Base-by-base conservation (phyloP, 164 flowering plant species). In the Aristolochia fimbriata region DNA sequence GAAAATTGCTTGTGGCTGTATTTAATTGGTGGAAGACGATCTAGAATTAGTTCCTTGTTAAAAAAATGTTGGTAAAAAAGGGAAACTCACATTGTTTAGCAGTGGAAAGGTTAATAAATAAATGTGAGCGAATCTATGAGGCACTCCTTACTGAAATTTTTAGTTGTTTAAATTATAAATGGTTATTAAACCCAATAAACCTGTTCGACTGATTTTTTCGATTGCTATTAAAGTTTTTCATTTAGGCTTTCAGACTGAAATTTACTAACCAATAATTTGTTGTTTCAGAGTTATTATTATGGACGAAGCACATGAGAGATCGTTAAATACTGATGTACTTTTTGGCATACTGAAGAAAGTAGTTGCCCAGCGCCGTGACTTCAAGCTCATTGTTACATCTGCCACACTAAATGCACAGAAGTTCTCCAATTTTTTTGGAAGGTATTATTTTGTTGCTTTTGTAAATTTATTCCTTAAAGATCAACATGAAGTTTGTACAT, bases 271-370 rank as follows among this genome's bases (percentile, higher is more conserved):
- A 37, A 10, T 37, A 37, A 37, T 37, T 37, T 37, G 43, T 7
- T 37, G 43, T 37, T 7, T 58, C 82, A 93, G 99, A 59, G 86
- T 91, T 9, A 41, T 94, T 65, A 85, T 94, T 52, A 91, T 94
- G 99, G 99, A 94, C 62, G 99, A 94, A 75, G 99, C 99, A 33
- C 99, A 94, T 65, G 99, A 94, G 77, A 79, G 99, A 68, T 94
- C 99, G 12, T 76, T 94, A 3, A 91, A 68, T 76, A 91, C 99
- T 23, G 99, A 94, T 72, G 99, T 94, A 17, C 76, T 94, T 15
- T 94, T 91, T 73, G 99, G 99, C 43, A 94, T 94, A 57, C 74
- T 94, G 63, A 94, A 94, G 68, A 90, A 91, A 63, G 97, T 94
- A 62, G 97, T 94, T 59, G 95, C 92, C 6, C 81, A 72, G 27